Evolutionary conservation across 2,329 filamentous ascomycete species (phyloP).

Genomic region (Curvularia sp.): DNA sequence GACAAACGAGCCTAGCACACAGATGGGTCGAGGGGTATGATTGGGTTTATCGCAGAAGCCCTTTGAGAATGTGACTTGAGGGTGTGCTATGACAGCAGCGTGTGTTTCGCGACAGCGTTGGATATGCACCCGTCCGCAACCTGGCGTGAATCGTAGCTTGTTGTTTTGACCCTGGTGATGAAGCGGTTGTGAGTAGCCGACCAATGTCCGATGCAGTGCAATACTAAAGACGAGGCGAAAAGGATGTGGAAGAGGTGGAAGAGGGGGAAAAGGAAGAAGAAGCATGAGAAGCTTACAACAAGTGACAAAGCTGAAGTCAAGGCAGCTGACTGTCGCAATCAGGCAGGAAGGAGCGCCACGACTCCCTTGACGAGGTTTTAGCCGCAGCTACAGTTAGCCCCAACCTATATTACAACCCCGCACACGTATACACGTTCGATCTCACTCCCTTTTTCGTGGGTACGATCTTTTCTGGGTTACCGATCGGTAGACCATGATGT

Average conservation of each 20-base stretch:
- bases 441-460: neutral
- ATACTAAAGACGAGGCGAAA: neutral
- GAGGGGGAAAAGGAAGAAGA: neutral
- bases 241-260: neutral
- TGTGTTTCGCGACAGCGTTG: no score
- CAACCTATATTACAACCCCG: neutral
- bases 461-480: neutral
- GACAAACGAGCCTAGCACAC: neutral
- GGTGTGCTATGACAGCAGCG: neutral
- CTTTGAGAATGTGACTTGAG: neutral
- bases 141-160: no score
- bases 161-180: no score
- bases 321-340: neutral
- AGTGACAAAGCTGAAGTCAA: neutral
- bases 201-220: no score
- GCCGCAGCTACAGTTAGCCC: no score
- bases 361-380: neutral
- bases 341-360: neutral
- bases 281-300: neutral
- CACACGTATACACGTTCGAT: neutral
- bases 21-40: neutral
- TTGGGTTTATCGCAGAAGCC: no score
- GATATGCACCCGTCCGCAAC: no score
- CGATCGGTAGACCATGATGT: no score
- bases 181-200: no score